Evolutionary conservation across 1,284 basidiomycete species (phyloP).

Genomic region (Malassezia nana): DNA sequence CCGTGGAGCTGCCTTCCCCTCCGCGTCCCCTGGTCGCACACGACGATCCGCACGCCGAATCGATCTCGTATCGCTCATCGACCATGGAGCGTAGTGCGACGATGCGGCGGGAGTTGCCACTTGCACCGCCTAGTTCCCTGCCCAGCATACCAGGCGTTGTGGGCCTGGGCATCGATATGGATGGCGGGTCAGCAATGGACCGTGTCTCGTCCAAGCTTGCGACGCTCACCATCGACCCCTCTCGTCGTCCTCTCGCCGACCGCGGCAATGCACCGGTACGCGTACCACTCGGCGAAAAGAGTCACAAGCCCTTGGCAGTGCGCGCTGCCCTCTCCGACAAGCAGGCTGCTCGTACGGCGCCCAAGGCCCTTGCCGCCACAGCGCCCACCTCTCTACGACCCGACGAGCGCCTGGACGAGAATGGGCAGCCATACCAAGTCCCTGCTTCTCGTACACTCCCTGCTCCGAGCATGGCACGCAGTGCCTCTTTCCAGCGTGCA

Average conservation of each 20-base stretch:
- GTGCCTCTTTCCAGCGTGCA: neutral
- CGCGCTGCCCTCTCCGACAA: neutral
- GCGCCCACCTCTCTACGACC: too few species aligned
- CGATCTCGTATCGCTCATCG: neutral
- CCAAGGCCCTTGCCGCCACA: too few species aligned
- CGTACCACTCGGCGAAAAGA: neutral
- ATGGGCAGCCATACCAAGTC: neutral
- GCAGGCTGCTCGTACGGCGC: too few species aligned
- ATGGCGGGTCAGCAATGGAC: neutral
- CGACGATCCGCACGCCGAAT: neutral
- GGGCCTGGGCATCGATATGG: neutral
- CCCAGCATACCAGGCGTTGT: neutral
- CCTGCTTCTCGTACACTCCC: neutral
- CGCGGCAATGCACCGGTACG: neutral
- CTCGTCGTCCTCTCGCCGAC: neutral
- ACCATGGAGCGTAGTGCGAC: neutral
- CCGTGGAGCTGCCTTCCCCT: neutral
- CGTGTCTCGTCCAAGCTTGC: neutral
- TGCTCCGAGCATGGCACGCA: neutral
- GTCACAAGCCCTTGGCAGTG: neutral
- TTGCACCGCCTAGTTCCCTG: neutral
- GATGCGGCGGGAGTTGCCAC: neutral
- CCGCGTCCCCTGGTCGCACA: neutral
- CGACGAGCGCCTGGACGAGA: neutral
- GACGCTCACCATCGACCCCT: neutral